phyloP scores from a whole-genome alignment of 2,329 filamentous ascomycete species.

The Helotiales sp. region DNA sequence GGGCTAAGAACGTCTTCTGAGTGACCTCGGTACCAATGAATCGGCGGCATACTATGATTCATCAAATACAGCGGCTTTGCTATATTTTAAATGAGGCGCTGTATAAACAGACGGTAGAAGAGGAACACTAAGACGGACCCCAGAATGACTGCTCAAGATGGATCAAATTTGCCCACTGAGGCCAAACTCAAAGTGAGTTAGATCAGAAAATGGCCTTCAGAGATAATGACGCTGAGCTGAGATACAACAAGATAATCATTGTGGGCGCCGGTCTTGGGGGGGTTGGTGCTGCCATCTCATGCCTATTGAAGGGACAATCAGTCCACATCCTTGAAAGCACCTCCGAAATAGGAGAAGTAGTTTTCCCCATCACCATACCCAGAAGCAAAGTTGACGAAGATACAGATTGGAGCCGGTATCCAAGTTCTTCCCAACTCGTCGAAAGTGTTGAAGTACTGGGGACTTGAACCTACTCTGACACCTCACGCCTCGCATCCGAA shows the following conservation, averaged over 20 bases:
- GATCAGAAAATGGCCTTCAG: neutral
- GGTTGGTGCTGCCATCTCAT: neutral
- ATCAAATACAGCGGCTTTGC: neutral
- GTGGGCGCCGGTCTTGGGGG: neutral
- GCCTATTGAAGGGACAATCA: neutral
- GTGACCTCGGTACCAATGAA: no score
- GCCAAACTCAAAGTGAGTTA: neutral
- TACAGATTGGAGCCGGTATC: neutral
- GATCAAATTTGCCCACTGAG: neutral
- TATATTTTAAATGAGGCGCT: neutral
- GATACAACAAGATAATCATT: neutral
- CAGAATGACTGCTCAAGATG: neutral
- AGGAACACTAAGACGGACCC: neutral
- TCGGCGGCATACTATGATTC: no score
- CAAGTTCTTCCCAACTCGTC: neutral
- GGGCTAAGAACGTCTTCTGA: neutral
- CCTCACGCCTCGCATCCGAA: neutral
- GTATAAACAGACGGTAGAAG: neutral
- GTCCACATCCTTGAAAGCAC: neutral
- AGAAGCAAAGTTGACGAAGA: neutral
- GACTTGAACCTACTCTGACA: neutral
- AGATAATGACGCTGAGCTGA: neutral
- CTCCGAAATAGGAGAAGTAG: neutral
- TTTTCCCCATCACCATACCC: neutral
- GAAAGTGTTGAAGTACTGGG: neutral